Percentiles rank a stretch among this genome's conserved stretches.
These are phyloP conservation scores for Tulasnella sp. DNA, from an alignment of 768 basidiomycete species.

Conservation along the genomic window DNA sequence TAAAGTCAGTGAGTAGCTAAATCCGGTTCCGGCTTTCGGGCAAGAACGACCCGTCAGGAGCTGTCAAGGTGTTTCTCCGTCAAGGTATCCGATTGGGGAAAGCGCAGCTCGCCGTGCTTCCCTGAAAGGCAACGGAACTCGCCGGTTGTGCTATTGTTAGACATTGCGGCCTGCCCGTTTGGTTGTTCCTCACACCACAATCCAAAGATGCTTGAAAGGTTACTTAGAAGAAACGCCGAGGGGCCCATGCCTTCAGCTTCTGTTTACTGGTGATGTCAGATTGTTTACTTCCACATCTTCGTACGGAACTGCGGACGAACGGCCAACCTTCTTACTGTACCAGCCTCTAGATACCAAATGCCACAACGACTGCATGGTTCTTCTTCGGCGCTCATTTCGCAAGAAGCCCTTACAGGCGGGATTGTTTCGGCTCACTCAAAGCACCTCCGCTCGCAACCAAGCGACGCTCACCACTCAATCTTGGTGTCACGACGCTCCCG, in stretches of 20 bases:
- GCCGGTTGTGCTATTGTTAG: neutral
- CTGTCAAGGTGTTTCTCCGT: neutral
- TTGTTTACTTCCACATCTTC: no score
- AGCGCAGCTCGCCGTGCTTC: neutral
- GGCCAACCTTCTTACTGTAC: no score
- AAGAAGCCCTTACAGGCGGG: no score
- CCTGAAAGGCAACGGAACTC: neutral
- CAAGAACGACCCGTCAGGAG: neutral
- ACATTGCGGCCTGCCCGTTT: neutral
- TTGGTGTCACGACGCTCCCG: neutral
- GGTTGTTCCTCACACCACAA: neutral
- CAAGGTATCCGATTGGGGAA: neutral
- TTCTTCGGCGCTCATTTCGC: no score
- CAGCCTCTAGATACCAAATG: no score
- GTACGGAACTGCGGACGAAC: no score
- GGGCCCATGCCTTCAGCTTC: no score
- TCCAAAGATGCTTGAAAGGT: neutral
- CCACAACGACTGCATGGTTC: no score
- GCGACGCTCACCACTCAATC: no score
- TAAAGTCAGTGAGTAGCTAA: neutral
- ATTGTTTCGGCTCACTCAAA: no score
- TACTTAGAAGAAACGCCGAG: neutral
- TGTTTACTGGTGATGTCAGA: no score
- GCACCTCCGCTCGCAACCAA: no score
- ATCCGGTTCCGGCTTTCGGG: neutral